Evolutionary conservation across 345 rosid genomes (phyloP), one percentile per base, ranked within the genome.

Genomic region (Hypericum androsaemum): DNA sequence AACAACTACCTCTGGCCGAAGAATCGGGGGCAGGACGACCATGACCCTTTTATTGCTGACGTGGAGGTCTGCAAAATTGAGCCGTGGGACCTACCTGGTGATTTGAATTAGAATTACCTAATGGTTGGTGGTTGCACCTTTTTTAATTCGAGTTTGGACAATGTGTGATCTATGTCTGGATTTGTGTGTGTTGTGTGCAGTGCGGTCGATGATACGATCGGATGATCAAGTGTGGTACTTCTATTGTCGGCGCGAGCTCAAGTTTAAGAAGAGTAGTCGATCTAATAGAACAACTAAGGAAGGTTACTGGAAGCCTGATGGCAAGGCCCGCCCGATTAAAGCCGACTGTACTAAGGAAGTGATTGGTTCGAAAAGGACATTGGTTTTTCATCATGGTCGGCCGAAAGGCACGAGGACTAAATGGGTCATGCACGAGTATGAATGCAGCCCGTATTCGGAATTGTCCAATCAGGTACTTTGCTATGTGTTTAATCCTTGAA

Each of bases 261-360:
- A 52, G 5, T n/a, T 39, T 3, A 5, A 5, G 16, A 67, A 70
- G 14, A 55, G 69, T 40, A 56, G 38, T 5, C 56, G 48, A 1
- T 14, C 39, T 3, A 62, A 68, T 39, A 67, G 86, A 52, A 62
- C 43, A 0, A 72, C 79, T 0, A 41, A 35, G 16, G 9, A 12
- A 10, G 82, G 86, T 5, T 65, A 6, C 10, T 80, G 82, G 82
- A 77, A 72, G 67, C 10, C 61, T 15, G 69, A 75, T 0, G 84
- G 84, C 10, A 55, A 17, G 8, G 48, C 52, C 45, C 74, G 79
- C 2, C 0, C n/a, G 4, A 59, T 76, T 53, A 59, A 47, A 42
- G 63, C 47, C 12, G 53, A 22, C 15, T 12, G 47, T 10, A 12
- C n/a, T 3, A 54, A 50, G 3, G 32, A 22, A 22, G 67, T 44